Conservation (phyloP, 2,329 filamentous ascomycete genomes). For the Chaetomium olivaceum region DNA sequence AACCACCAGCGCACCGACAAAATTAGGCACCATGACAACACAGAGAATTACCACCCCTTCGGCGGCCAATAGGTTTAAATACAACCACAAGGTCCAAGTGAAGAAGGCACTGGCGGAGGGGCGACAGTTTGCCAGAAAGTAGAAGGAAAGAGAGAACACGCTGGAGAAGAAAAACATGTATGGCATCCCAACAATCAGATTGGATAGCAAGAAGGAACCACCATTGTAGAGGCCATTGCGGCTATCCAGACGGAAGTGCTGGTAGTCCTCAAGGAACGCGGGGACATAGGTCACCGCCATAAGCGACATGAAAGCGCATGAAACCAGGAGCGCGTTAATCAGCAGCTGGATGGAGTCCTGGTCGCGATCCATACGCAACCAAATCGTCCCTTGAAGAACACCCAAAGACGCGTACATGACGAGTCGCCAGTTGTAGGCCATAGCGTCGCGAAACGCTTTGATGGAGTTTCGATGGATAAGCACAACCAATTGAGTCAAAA, state of each 20-base stretch:
- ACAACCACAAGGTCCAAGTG: neutral
- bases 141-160: neutral
- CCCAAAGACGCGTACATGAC: conserved; percentile 1
- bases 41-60: conserved; percentile 1
- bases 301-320: conserved; percentile 4
- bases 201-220: conserved; percentile 5
- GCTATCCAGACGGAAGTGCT: conserved; percentile 1
- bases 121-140: neutral
- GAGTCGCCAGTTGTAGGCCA: conserved; percentile 5
- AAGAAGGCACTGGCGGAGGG: neutral
- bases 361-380: conserved; percentile 1
- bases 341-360: conserved; percentile 4
- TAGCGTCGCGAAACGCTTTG: conserved; percentile 2
- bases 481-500: neutral
- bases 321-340: neutral
- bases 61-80: conserved; percentile 3
- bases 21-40: neutral
- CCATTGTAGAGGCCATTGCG: neutral
- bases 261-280: conserved; percentile 2
- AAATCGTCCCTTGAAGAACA: neutral
- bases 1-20: conserved; percentile 1
- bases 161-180: neutral
- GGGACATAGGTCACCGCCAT: conserved; percentile 5
- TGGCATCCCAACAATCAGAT: neutral
- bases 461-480: neutral